Percentiles rank a stretch among this genome's conserved stretches.
These are phyloP conservation scores for Ceratocystis alfenasii DNA, from an alignment of 2,329 filamentous ascomycete species.

Conservation along the genomic window DNA sequence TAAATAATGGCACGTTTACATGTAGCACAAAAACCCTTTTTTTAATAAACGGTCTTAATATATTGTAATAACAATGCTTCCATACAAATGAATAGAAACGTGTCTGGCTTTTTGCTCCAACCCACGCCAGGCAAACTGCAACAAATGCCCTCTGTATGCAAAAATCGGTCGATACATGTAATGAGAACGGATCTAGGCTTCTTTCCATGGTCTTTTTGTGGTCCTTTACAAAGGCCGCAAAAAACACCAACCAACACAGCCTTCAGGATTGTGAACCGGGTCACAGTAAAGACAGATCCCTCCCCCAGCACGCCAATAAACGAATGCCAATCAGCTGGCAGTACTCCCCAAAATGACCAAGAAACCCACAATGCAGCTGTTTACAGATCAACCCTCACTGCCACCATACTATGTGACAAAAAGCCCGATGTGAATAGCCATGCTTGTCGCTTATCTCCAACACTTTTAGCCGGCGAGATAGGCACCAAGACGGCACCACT, in stretches of 20 bases:
- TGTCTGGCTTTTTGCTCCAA: not conserved
- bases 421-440: slow-evolving; percentile 50
- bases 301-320: no score
- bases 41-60: not conserved
- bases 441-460: slow-evolving; percentile 36
- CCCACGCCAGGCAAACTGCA: not conserved
- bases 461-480: slow-evolving; percentile 35
- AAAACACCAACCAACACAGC: no score
- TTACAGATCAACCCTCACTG: slow-evolving; percentile 40
- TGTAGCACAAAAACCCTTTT: not conserved
- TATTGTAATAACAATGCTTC: not conserved
- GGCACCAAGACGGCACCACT: slow-evolving; percentile 43
- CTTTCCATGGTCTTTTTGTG: no score
- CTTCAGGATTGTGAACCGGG: no score
- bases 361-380: not conserved
- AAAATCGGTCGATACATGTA: not conserved
- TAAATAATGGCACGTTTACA: not conserved
- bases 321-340: no score
- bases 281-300: no score
- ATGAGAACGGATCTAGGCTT: no score
- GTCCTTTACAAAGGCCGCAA: no score
- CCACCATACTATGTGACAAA: slow-evolving; percentile 37
- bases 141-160: not conserved
- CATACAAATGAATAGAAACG: not conserved
- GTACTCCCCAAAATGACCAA: no score